A percentile compares a stretch with the other conserved stretches of the same genome.
Conservation (phyloP, 305 asterid genomes). For the Fraxinus albicans region DNA sequence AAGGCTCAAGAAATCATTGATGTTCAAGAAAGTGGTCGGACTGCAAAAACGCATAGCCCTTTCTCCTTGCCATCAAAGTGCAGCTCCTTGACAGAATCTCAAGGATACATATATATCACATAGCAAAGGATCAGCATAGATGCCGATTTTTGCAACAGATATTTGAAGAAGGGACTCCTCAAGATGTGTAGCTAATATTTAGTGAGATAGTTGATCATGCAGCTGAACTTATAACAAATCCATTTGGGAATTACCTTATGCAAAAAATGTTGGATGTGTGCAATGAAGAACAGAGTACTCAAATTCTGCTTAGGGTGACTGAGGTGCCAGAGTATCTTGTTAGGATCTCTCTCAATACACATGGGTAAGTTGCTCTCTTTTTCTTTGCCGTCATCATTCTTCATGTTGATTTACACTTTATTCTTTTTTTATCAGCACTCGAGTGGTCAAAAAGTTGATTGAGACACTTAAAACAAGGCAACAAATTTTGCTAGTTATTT, state of each 20-base stretch:
- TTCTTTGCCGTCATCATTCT: no score
- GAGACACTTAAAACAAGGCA: no score
- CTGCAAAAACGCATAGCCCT: conserved; percentile 27
- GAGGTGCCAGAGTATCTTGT: conserved; percentile 63
- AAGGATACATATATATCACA: conserved; percentile 42
- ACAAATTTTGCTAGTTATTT: no score
- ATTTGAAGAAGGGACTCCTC: conserved; percentile 68
- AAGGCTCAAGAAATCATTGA: conserved; percentile 36
- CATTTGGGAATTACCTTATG: conserved; percentile 85
- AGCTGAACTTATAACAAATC: conserved; percentile 81
- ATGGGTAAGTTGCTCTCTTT: conserved; percentile 58
- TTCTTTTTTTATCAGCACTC: no score
- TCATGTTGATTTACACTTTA: no score
- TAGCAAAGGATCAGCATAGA: conserved; percentile 87
- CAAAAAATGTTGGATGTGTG: conserved; percentile 78
- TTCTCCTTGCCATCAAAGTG: conserved; percentile 43
- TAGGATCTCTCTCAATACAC: conserved; percentile 65
- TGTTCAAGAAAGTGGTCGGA: conserved; percentile 27
- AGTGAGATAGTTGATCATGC: conserved; percentile 62
- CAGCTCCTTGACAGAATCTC: conserved; percentile 47
- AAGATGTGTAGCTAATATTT: conserved; percentile 63
- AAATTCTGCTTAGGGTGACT: conserved; percentile 55
- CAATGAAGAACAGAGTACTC: conserved; percentile 68
- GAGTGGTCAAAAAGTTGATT: no score
- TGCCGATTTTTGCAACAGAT: conserved; percentile 74